A percentile compares a stretch with the other conserved stretches of the same genome.
phyloP scores from a whole-genome alignment of 352 stramenopile genomes.

The Globisporangium paroecandrum region DNA sequence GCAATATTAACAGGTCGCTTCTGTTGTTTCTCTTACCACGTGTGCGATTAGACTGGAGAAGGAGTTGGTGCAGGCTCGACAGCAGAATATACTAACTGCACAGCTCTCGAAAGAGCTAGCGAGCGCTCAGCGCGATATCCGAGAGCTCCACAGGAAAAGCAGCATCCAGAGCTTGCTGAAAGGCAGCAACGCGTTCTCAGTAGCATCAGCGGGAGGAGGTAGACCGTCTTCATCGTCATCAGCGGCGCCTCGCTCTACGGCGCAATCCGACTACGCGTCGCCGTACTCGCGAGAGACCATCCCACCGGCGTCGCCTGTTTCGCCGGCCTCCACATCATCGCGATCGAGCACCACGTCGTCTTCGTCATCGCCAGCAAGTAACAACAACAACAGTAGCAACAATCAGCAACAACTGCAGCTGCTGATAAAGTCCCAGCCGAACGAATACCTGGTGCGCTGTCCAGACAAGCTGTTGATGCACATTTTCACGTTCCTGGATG shows the following conservation, averaged over 20 bases:
- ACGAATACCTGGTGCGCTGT: slow-evolving; percentile 30
- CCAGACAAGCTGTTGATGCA: slow-evolving; percentile 61
- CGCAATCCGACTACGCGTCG: neutral
- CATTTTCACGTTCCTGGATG: slow-evolving; percentile 66
- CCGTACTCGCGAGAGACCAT: neutral
- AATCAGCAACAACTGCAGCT: slow-evolving; percentile 15
- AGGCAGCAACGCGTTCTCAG: slow-evolving; percentile 22
- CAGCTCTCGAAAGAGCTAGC: slow-evolving; percentile 68
- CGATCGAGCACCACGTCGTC: slow-evolving; percentile 10
- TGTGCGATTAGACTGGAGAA: slow-evolving; percentile 47
- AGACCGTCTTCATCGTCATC: neutral
- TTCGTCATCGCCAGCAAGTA: slow-evolving; percentile 1
- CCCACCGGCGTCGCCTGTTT: neutral
- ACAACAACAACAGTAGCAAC: neutral
- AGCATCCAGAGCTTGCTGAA: slow-evolving; percentile 69
- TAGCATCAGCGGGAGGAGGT: neutral
- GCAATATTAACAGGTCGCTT: neutral
- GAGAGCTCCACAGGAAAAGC: slow-evolving; percentile 59
- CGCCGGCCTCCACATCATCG: slow-evolving; percentile 14
- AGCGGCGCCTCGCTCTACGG: neutral
- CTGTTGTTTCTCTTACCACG: neutral
- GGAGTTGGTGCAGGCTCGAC: slow-evolving; percentile 48
- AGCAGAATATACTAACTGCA: slow-evolving; percentile 48
- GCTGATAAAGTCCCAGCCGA: slow-evolving; percentile 5
- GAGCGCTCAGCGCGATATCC: slow-evolving; percentile 69